phyloP scores from a whole-genome alignment of 169 alveolate species.

The Plasmodium berghei region DNA sequence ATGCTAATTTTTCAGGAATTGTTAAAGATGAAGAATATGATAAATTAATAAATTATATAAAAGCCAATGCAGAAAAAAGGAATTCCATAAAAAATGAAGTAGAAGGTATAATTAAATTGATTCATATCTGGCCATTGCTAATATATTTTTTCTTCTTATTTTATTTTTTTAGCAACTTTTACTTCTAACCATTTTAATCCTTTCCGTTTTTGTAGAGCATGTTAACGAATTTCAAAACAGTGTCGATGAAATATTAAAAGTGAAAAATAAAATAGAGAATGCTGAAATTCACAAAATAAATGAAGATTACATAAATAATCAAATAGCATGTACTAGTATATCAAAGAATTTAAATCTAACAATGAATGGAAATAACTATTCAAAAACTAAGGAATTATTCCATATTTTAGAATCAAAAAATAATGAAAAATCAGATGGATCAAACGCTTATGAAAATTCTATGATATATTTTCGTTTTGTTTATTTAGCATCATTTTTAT shows the following conservation, averaged over 20 bases:
- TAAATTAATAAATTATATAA: slow-evolving; percentile 25
- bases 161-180: background rate
- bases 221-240: slow-evolving; percentile 41
- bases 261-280: slow-evolving; percentile 61
- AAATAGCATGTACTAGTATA: slow-evolving; percentile 45
- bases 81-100: slow-evolving; percentile 51
- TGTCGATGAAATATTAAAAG: slow-evolving; percentile 35
- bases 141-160: background rate
- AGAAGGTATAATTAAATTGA: slow-evolving; percentile 10
- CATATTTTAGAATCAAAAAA: slow-evolving; percentile 52
- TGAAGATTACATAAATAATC: slow-evolving; percentile 38
- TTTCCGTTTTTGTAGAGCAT: slow-evolving; percentile 15
- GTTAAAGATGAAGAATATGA: slow-evolving; percentile 24
- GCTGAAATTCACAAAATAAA: slow-evolving; percentile 29
- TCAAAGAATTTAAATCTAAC: slow-evolving; percentile 34
- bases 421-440: slow-evolving; percentile 44
- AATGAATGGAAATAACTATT: slow-evolving; percentile 37
- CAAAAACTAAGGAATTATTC: slow-evolving; percentile 40
- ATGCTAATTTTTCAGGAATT: slow-evolving; percentile 33
- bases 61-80: slow-evolving; percentile 42
- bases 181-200: background rate
- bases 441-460: slow-evolving; percentile 40
- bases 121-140: background rate
- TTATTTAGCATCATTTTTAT: slow-evolving; percentile 38
- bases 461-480: slow-evolving; percentile 50